Evolutionary conservation across 352 stramenopile species (phyloP).

Genomic region (Sclerospora graminicola): DNA sequence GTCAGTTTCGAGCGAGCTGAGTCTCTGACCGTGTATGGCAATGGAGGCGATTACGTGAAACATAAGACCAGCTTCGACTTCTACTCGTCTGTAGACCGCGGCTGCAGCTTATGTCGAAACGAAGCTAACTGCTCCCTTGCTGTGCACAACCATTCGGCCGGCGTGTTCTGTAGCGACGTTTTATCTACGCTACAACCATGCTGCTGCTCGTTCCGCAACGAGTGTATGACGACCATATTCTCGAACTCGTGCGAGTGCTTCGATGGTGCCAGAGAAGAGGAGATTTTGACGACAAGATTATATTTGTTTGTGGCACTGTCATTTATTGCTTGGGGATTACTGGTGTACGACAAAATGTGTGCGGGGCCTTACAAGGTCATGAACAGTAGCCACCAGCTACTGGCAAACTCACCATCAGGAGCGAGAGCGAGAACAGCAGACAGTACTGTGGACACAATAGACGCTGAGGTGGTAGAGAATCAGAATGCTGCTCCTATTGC

Average conservation of each 20-base stretch:
- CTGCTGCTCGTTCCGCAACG: conserved; percentile 64
- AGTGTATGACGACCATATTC: conserved; percentile 72
- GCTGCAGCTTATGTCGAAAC: conserved; percentile 47
- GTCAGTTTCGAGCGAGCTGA: neutral
- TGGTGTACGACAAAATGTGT: conserved; percentile 74
- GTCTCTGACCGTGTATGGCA: conserved; percentile 10
- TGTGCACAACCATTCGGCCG: conserved; percentile 32
- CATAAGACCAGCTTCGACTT: conserved; percentile 21
- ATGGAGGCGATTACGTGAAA: conserved; percentile 10
- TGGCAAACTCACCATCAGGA: conserved; percentile 44
- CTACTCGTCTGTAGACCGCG: conserved; percentile 28
- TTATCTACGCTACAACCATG: conserved; percentile 55
- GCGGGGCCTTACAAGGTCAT: conserved; percentile 63
- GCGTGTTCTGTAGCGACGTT: conserved; percentile 64
- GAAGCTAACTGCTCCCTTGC: conserved; percentile 57
- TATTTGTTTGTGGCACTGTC: conserved; percentile 64
- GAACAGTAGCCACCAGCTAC: conserved; percentile 62
- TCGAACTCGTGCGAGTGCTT: conserved; percentile 60
- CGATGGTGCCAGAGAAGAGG: conserved; percentile 38
- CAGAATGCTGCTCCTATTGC: neutral
- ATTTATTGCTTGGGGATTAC: conserved; percentile 37
- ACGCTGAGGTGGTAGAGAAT: conserved; percentile 18
- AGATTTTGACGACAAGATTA: conserved; percentile 59
- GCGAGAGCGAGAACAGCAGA: conserved; percentile 15
- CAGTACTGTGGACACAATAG: conserved; percentile 16